Conservation (phyloP, 2,329 filamentous ascomycete species). For the Ophiocordyceps sinensis region DNA sequence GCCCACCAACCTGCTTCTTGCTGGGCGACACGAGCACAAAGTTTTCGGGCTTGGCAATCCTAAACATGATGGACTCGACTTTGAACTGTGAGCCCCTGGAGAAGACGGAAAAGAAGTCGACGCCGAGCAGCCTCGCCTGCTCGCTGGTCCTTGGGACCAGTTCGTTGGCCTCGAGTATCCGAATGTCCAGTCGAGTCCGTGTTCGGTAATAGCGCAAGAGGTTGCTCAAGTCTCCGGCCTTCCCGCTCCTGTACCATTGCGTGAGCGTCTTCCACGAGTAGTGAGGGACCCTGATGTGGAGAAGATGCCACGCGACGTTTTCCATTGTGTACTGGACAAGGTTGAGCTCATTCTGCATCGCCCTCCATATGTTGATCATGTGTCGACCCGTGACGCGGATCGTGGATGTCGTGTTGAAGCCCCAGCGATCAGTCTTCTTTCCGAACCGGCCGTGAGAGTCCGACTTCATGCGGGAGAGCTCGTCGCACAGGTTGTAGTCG, state of each 20-base stretch:
- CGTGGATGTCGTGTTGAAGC: slow-evolving; percentile 84
- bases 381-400: slow-evolving; percentile 88
- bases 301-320: slow-evolving; percentile 81
- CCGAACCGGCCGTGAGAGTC: slow-evolving; percentile 73
- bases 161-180: slow-evolving; percentile 83
- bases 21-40: slow-evolving; percentile 83
- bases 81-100: slow-evolving; percentile 95
- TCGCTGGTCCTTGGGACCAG: slow-evolving; percentile 81
- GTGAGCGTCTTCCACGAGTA: slow-evolving; percentile 71
- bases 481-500: slow-evolving; percentile 80
- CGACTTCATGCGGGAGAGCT: slow-evolving; percentile 77
- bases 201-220: slow-evolving; percentile 64
- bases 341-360: slow-evolving; percentile 86
- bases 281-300: slow-evolving; percentile 78
- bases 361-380: slow-evolving; percentile 94
- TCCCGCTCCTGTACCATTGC: slow-evolving; percentile 61
- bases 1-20: slow-evolving; percentile 78
- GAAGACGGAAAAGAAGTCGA: slow-evolving; percentile 96
- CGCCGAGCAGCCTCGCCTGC: slow-evolving; percentile 79
- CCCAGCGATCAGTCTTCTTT: slow-evolving; percentile 81
- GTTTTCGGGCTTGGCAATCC: slow-evolving; percentile 94
- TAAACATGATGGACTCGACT: slow-evolving; percentile 96
- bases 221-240: slow-evolving; percentile 54
- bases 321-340: slow-evolving; percentile 92
- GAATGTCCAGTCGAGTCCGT: slow-evolving; percentile 68